Evolutionary conservation across 2,329 filamentous ascomycete genomes (phyloP).

Genomic region (Diplocarpon mali): DNA sequence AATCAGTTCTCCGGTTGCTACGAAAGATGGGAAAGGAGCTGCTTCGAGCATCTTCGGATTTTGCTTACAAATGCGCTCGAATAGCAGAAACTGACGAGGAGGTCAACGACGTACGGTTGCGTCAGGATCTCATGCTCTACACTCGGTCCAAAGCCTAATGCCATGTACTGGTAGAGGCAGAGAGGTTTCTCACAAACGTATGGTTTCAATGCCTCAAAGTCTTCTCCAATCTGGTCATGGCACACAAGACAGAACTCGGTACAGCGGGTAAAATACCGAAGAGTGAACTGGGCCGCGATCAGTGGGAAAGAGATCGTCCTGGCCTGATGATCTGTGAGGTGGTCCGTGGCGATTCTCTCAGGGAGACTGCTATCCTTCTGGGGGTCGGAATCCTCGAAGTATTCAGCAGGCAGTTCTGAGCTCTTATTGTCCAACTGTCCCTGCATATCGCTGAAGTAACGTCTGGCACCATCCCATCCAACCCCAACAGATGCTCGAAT

Average conservation of each 20-base stretch:
- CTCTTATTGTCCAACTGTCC: constrained; percentile 14
- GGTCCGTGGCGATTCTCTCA: constrained; percentile 24
- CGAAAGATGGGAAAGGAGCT: not conserved
- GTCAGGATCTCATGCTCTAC: constrained; percentile 75
- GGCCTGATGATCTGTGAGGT: constrained; percentile 21
- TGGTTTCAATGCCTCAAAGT: constrained; percentile 62
- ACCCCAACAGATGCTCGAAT: constrained; percentile 41
- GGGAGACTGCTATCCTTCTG: constrained; percentile 11
- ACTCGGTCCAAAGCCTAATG: constrained; percentile 72
- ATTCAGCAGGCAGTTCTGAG: constrained; percentile 9
- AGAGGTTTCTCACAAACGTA: constrained; percentile 66
- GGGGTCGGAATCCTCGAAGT: constrained; percentile 4
- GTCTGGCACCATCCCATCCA: constrained; percentile 56
- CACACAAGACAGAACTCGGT: constrained; percentile 84
- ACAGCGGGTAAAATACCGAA: constrained; percentile 69
- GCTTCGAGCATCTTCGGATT: not conserved
- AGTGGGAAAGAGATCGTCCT: constrained; percentile 40
- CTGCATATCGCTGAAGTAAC: constrained; percentile 21
- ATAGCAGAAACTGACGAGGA: constrained; percentile 77
- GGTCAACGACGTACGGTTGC: constrained; percentile 73
- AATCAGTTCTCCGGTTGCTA: too few species aligned
- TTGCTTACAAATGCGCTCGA: constrained; percentile 22
- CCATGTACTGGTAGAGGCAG: constrained; percentile 82
- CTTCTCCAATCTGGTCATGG: constrained; percentile 53
- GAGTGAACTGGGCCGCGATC: constrained; percentile 59